phyloP scores from a whole-genome alignment of 805 yeast species.

The Teunomyces gatunensis region DNA sequence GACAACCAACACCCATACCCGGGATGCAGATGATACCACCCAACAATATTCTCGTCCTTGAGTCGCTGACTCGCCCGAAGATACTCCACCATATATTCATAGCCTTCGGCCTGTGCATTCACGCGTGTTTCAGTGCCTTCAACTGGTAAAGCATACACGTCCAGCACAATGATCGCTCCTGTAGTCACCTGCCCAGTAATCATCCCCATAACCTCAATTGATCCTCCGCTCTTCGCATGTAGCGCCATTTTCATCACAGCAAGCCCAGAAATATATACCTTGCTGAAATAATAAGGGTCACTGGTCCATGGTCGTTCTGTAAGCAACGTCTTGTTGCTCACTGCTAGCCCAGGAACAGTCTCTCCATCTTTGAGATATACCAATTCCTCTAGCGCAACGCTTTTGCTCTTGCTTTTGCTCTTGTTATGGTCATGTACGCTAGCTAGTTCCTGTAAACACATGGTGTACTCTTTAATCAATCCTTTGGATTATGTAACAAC shows the following conservation, averaged over 20 bases:
- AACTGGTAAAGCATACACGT: constrained; percentile 84
- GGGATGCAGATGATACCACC: constrained; percentile 99
- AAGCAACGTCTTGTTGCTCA: neutral
- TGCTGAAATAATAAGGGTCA: constrained; percentile 59
- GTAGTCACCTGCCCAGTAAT: constrained; percentile 71
- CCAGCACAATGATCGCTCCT: constrained; percentile 63
- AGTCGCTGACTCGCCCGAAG: constrained; percentile 52
- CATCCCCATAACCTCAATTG: constrained; percentile 95
- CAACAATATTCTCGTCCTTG: constrained; percentile 70
- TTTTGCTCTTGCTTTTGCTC: neutral
- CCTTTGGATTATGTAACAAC: neutral
- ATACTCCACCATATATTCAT: constrained; percentile 91
- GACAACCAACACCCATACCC: constrained; percentile 98
- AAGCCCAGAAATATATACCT: constrained; percentile 62
- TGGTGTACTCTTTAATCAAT: neutral
- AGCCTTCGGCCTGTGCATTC: constrained; percentile 90
- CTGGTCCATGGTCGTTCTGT: constrained; percentile 49
- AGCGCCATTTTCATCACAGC: constrained; percentile 73
- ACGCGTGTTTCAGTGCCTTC: constrained; percentile 96
- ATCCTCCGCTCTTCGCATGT: constrained; percentile 82
- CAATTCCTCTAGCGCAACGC: constrained; percentile 4
- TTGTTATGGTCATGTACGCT: neutral
- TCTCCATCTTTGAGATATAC: neutral
- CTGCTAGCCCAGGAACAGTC: neutral
- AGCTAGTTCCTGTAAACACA: constrained; percentile 3